These are phyloP conservation scores for Teunomyces tritomae DNA, from an alignment of 805 yeast genomes.

Conservation along the genomic window DNA sequence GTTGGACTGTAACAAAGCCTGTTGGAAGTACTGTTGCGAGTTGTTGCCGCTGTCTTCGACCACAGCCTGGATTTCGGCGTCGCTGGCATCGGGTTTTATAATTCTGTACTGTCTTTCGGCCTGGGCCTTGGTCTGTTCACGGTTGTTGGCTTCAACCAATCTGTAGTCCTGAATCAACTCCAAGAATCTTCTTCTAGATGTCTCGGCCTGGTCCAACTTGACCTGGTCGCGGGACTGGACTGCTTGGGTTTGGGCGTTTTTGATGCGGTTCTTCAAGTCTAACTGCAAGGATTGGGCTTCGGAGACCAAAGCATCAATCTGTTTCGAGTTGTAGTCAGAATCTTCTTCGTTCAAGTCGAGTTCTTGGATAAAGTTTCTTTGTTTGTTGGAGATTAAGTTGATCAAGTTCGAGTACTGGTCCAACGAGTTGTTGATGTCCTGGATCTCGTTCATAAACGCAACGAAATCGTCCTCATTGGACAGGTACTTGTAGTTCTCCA, in stretches of 20 bases:
- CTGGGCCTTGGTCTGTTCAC: conserved; percentile 78
- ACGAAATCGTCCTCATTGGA: conserved; percentile 41
- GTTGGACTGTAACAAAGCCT: conserved; percentile 81
- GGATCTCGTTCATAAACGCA: conserved; percentile 43
- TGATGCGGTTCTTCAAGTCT: conserved; percentile 71
- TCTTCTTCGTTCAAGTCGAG: conserved; percentile 39
- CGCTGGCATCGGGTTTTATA: conserved; percentile 82
- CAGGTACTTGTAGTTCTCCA: conserved; percentile 23
- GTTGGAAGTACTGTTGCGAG: conserved; percentile 90
- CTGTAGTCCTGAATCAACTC: conserved; percentile 83
- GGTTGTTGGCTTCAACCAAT: conserved; percentile 79
- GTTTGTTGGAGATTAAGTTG: conserved; percentile 39
- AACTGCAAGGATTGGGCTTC: conserved; percentile 80
- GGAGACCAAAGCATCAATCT: conserved; percentile 71
- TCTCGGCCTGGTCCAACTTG: conserved; percentile 87
- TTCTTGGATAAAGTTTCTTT: conserved; percentile 40
- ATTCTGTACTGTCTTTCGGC: conserved; percentile 92
- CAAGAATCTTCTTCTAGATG: conserved; percentile 80
- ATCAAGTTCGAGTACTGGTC: conserved; percentile 41
- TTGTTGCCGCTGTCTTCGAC: conserved; percentile 71
- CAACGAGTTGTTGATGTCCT: conserved; percentile 41
- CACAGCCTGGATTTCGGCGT: conserved; percentile 79
- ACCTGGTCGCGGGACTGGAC: conserved; percentile 61
- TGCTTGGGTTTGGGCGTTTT: conserved; percentile 68
- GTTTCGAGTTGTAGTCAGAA: conserved; percentile 65